Evolutionary conservation across 1,284 basidiomycete genomes (phyloP), one percentile per base, ranked within the genome.

Genomic region (Cutaneotrichosporon sp.): DNA sequence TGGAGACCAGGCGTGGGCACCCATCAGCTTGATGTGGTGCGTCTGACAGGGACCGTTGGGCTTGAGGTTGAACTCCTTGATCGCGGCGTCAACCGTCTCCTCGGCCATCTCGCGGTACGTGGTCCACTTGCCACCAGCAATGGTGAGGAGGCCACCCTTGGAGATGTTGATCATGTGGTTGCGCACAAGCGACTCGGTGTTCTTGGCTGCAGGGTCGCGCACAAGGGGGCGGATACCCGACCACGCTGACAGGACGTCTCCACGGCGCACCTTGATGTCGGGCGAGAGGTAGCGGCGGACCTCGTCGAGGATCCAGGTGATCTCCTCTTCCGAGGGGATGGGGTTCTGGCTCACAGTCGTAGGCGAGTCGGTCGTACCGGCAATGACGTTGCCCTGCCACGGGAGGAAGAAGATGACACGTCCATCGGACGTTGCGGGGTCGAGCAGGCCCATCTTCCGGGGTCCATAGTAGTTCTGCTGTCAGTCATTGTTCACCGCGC

Each of bases 321-420:
- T 95, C 76, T 99, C 96, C 73, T 97, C 91, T 81, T 98, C 96
- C 52, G 86, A 84, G 2, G 95, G 92, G 11, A 86, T 83, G 5
- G 96, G 95, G 73, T 96, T 89, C 57, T 87, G 85, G 61, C 87
- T 85, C 63, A 97, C 90, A 4, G 81, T 80, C 0, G 90, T 88
- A 0, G 92, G 90, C 0, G 90, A 86, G 80, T 99, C 96, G 22
- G 96, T 99, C 7, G 96, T 98, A 31, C 95, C 96, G 4, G 96
- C 96, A 68, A 99, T 96, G 56, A 94, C 95, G 81, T 91, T 92
- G 26, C 96, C 96, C 82, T 97, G 90, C 96, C 96, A 99, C 0
- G 96, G 96, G 22, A 99, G 86, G 87, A 98, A 97, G 86, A 98
- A 99, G 76, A 98, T 96, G 65, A 99, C 95, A 53, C 96, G 89